phyloP scores from a whole-genome alignment of 192 early-diverging fungal genomes.

The Gonapodya prolifera region DNA sequence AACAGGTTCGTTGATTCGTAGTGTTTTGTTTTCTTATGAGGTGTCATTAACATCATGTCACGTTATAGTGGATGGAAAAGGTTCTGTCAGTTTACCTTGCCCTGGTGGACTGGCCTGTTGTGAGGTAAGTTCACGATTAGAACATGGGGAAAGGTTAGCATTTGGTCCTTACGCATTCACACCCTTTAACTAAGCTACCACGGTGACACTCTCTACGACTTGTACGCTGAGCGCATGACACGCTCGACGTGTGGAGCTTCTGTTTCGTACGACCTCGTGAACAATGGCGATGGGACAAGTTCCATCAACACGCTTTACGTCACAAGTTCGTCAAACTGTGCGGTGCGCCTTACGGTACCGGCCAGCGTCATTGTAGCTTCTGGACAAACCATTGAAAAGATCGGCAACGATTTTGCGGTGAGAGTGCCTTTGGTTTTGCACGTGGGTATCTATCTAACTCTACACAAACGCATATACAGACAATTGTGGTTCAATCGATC shows the following conservation, averaged over 20 bases:
- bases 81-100: background rate
- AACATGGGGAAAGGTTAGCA: no score
- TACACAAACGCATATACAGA: background rate
- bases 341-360: background rate
- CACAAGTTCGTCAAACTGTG: background rate
- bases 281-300: background rate
- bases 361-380: background rate
- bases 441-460: background rate
- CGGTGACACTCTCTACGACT: background rate
- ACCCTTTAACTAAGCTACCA: background rate
- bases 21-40: no score
- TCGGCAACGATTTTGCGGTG: background rate
- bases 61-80: background rate
- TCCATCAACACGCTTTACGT: background rate
- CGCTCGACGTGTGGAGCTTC: background rate
- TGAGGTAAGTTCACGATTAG: background rate
- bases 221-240: background rate
- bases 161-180: no score
- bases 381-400: background rate
- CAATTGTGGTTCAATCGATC: background rate
- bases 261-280: background rate
- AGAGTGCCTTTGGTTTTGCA: background rate
- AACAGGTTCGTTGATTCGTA: no score
- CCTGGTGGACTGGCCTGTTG: background rate
- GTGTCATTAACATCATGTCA: no score